Evolutionary conservation across 805 yeast genomes (phyloP), one percentile per base, ranked within the genome.

Genomic region (Wickerhamiella bombiphila): DNA sequence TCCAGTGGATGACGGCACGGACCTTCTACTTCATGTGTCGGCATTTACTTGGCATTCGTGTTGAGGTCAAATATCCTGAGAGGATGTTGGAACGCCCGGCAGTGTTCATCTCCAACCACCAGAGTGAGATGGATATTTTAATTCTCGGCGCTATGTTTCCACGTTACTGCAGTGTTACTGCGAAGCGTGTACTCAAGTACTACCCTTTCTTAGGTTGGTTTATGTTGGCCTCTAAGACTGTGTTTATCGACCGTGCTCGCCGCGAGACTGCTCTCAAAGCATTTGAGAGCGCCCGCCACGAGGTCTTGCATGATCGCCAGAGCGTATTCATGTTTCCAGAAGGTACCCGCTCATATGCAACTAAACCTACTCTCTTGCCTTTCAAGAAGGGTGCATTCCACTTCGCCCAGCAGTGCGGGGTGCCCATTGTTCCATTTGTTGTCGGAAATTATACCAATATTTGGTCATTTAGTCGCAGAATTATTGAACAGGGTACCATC

Each of bases 331-430:
- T 91, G 61, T 91, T 86, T 66, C 95, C 97, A 19, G 99, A 91
- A 60, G 99, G 99, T 20, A 91, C 98, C 2, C 72, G 99, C 59
- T 83, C 96, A 0, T 80, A 77, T 46, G 61, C 79, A 8, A 59
- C 70, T 18, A 67, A 66, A 25, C 76, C 93, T 36, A 73, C 67
- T 3, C 60, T 91, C 55, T 66, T 83, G 35, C 93, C 94, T 1
- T 83, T 91, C 63, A 91, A 91, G 60, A 91, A 91, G 56, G 99
- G 99, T 39, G 96, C 97, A 0, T 91, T 91, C 74, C 96, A 91
- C 59, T 69, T 91, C 53, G 99, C 99, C 5, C 79, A 80, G 45
- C 94, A 85, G 59, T 93, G 93, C 4, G 74, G 73, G 30, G 75
- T 88, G 26, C 97, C 97, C 15, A 66, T 91, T 36, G 72, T 91